These are phyloP conservation scores for Pseudomassariella vexata DNA, from an alignment of 2,329 filamentous ascomycete species.

Conservation along the genomic window DNA sequence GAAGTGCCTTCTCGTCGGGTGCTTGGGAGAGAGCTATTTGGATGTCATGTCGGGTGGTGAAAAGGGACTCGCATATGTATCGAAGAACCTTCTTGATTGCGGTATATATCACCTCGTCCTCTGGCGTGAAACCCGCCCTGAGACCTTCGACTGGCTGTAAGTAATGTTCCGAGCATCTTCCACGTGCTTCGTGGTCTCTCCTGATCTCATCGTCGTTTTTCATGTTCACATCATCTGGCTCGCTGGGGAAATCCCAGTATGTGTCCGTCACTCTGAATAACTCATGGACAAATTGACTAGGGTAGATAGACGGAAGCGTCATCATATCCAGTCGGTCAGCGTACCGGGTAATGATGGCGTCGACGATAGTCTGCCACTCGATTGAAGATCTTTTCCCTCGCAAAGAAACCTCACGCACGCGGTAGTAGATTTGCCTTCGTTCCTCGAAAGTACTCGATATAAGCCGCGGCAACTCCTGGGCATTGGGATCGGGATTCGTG, in stretches of 20 bases:
- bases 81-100: conserved; percentile 26
- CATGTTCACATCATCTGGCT: conserved; percentile 25
- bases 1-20: conserved; percentile 4
- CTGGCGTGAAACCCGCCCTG: conserved; percentile 26
- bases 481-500: conserved; percentile 30
- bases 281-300: conserved; percentile 39
- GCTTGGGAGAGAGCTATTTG: conserved; percentile 12
- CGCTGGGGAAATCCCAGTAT: too few species aligned
- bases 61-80: conserved; percentile 18
- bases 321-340: conserved; percentile 44
- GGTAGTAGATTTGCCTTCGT: conserved; percentile 29
- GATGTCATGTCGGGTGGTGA: conserved; percentile 20
- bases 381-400: conserved; percentile 26
- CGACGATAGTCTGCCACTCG: conserved; percentile 63
- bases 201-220: too few species aligned
- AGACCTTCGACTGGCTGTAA: conserved; percentile 22
- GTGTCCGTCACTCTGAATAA: too few species aligned
- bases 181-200: conserved; percentile 35
- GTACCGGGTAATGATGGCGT: conserved; percentile 61
- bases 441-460: conserved; percentile 21
- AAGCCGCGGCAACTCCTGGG: conserved; percentile 28
- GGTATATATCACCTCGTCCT: conserved; percentile 39
- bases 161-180: conserved; percentile 42
- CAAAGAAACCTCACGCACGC: conserved; percentile 34
- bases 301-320: conserved; percentile 28